Percentiles rank a stretch among this genome's conserved stretches.
Evolutionary conservation across 1,139 yeast genomes (phyloP).

Genomic region (Pichiaceae sp.): DNA sequence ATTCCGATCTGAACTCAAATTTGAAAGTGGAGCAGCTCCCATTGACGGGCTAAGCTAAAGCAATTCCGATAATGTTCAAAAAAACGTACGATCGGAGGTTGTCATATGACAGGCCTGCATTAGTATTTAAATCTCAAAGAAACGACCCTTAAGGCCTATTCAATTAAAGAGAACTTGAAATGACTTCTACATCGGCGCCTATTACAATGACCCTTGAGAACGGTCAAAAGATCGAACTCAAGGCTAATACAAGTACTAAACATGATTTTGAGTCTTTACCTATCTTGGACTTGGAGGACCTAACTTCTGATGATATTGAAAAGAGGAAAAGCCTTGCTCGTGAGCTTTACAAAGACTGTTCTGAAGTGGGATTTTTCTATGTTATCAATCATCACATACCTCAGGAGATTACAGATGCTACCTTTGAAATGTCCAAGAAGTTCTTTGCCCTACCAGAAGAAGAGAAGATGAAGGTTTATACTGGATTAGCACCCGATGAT

Average conservation of each 20-base stretch:
- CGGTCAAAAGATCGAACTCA: not conserved
- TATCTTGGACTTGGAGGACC: not conserved
- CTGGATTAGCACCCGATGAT: not conserved
- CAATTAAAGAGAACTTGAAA: too few species aligned
- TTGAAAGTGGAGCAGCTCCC: too few species aligned
- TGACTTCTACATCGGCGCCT: not conserved
- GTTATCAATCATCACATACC: slow-evolving; percentile 22
- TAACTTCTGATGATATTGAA: not conserved
- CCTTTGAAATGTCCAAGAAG: slow-evolving; percentile 16
- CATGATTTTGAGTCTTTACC: not conserved
- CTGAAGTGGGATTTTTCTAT: slow-evolving; percentile 21
- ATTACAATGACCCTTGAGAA: not conserved
- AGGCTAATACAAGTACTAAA: not conserved
- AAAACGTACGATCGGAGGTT: too few species aligned
- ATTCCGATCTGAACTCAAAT: too few species aligned
- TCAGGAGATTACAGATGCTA: slow-evolving; percentile 18
- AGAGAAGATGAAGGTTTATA: slow-evolving; percentile 14
- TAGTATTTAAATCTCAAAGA: too few species aligned
- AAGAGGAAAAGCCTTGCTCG: not conserved
- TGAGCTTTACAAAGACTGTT: not conserved
- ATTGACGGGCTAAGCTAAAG: too few species aligned
- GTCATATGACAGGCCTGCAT: too few species aligned
- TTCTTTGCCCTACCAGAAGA: slow-evolving; percentile 19
- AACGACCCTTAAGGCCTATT: too few species aligned
- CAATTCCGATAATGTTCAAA: too few species aligned